Evolutionary conservation across 108 stramenopile species (phyloP).

Genomic region (Skeletonema tropicum): DNA sequence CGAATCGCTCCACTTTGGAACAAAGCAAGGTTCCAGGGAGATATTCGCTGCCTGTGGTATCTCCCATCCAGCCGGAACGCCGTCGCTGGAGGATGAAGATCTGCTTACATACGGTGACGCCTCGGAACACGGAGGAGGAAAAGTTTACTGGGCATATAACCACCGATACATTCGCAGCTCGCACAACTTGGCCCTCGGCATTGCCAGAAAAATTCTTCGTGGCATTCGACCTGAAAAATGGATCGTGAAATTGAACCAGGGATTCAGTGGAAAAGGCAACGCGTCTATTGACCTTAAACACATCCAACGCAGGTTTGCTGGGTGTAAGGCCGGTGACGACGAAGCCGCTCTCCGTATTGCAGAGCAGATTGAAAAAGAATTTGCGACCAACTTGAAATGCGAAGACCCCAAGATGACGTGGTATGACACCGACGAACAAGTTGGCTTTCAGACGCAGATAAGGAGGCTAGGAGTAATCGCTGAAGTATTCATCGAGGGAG

Average conservation of each 20-base stretch:
- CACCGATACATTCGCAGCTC: conserved; percentile 35
- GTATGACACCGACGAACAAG: conserved; percentile 4
- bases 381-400: conserved; percentile 24
- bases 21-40: conserved; percentile 44
- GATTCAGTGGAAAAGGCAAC: conserved; percentile 45
- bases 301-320: conserved; percentile 13
- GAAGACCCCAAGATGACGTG: conserved; percentile 30
- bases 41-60: conserved; percentile 32
- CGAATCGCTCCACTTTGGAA: conserved; percentile 33
- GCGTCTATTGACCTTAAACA: conserved; percentile 26
- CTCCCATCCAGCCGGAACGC: conserved; percentile 26
- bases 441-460: conserved; percentile 35
- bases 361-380: conserved; percentile 22
- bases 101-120: conserved; percentile 15
- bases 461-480: conserved; percentile 38
- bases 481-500: conserved; percentile 40
- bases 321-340: background rate
- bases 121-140: conserved; percentile 10
- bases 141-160: conserved; percentile 24
- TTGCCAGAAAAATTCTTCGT: conserved; percentile 29
- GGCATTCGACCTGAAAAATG: conserved; percentile 25
- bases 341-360: conserved; percentile 12
- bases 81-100: conserved; percentile 31
- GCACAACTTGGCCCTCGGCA: conserved; percentile 20
- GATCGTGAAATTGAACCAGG: conserved; percentile 44